Base-by-base conservation (phyloP, 2,329 filamentous ascomycete genomes). In the Penicillium sclerotigenum region DNA sequence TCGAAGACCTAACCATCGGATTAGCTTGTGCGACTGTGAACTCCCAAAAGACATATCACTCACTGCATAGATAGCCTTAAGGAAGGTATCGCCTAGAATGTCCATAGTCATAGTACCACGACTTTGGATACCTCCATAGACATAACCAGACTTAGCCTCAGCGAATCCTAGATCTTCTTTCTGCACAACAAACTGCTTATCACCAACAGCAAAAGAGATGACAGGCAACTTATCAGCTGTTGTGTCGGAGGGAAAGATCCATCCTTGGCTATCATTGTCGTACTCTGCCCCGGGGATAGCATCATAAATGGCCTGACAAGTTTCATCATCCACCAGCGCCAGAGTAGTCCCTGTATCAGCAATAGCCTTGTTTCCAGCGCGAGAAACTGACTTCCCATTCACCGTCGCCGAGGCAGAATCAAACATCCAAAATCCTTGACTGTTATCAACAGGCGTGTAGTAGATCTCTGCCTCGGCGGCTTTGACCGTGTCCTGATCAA, bases 331-430 rank as follows among this genome's bases (percentile, higher is more conserved):
- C 45, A 90, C 77, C 31, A 90, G 78, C 1, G 82, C 82, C 47
- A 90, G 79, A 0, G 87, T 87, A 29, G 87, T 89, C 53, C 87
- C 87, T 0, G 87, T 90, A 69, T 90, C 88, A 33, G 82, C 84
- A 62, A 90, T 89, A 45, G 87, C 86, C 29, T 76, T 85, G 72
- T 89, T 89, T 46, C 77, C 79, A 3, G 74, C 68, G 10, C 80
- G 77, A 1, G 72, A 47, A 28, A 86, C 71, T 1, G 74, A 76
- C 57, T 81, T 76, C 54, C 83, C 85, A 61, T 84, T 84, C 59
- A 90, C 75, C 0, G 77, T 79, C 22, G 80, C 80, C 0, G 80
- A 82, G 8, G 79, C 73, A 1, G 85, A 88, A 6, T 78, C 68
- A 68, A 90, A 83, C 70, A 81, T 76, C 88, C 87, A 91, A 75